Evolutionary conservation across 179 eudicot species (phyloP), one percentile per base, ranked within the genome.

Genomic region (Amaranthus tricolor): DNA sequence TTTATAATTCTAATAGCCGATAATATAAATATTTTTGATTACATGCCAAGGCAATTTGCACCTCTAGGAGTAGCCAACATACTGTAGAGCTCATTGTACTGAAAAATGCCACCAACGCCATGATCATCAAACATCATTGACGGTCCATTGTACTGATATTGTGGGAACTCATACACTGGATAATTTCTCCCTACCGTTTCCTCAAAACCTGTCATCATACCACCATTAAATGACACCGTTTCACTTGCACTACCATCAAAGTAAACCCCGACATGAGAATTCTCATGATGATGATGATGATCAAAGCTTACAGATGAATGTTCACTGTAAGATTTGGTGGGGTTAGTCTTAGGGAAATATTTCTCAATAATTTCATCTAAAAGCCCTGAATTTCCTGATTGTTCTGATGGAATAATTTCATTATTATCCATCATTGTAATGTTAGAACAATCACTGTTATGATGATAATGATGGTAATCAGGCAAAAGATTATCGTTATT

Each of bases 361-460:
- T 81, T 81, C 76, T 81, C 81, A 4, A 81, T 75, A 15, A 81
- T 78, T 31, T 74, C 81, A 24, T 81, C 84, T 13, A 81, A 40
- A 19, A 81, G 76, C 20, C 84, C 84, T 0, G 84, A 81, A 4
- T 76, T 59, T 59, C 71, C 70, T 10, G 84, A 81, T 11, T 53
- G 57, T 44, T 81, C 70, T 19, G 54, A 68, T 56, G 81, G 58
- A 44, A 81, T 5, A 7, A 49, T 15, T 19, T 69, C 45, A 19
- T n/a, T 40, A 12, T 72, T 21, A 62, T 21, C 48, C 2, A 63
- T 56, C 70, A 20, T 8, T 63, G 12, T 0, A 20, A 16, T 66
- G 0, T 9, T 48, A 8, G 24, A 31, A 31, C 40, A 31, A 31
- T 31, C 40, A 31, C 5, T 50, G 17, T 66, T 16, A 47, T 6